Evolutionary conservation across 495 filamentous ascomycete genomes (phyloP).

Genomic region (Aspergillus avenaceus): DNA sequence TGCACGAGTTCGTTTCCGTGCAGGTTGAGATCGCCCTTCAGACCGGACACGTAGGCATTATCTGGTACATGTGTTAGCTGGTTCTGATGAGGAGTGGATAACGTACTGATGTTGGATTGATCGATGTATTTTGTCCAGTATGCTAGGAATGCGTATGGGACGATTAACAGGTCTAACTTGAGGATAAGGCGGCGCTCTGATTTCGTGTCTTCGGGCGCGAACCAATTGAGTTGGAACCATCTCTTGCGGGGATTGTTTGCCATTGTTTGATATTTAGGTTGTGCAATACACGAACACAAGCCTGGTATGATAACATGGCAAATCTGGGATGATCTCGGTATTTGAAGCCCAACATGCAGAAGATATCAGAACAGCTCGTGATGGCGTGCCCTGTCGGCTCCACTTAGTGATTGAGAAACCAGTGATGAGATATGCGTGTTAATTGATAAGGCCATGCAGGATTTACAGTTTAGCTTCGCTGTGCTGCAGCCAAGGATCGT

Average conservation of each 20-base stretch:
- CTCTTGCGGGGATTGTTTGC: neutral
- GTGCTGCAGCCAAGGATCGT: conserved; percentile 10
- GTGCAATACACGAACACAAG: neutral
- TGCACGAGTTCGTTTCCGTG: conserved; percentile 46
- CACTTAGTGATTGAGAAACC: neutral
- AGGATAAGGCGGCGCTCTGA: conserved; percentile 38
- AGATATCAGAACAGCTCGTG: neutral
- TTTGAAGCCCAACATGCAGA: neutral
- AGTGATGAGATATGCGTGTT: neutral
- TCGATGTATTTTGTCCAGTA: conserved; percentile 50
- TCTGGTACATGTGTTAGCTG: conserved; percentile 10
- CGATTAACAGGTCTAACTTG: conserved; percentile 42
- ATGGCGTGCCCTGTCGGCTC: neutral
- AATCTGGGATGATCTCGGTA: too few relatives aligned
- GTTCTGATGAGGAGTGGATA: neutral
- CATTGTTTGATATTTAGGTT: neutral
- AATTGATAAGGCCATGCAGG: neutral
- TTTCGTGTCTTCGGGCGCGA: conserved; percentile 35
- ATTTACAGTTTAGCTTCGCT: neutral
- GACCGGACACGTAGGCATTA: conserved; percentile 27
- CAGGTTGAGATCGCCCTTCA: conserved; percentile 27
- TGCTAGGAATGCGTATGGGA: conserved; percentile 36
- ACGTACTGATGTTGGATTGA: conserved; percentile 32
- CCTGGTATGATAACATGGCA: too few relatives aligned
- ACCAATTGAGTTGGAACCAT: conserved; percentile 41